Evolutionary conservation across 2,329 filamentous ascomycete species (phyloP), one percentile per base, ranked within the genome.

Genomic region (Raffaelea arxii): DNA sequence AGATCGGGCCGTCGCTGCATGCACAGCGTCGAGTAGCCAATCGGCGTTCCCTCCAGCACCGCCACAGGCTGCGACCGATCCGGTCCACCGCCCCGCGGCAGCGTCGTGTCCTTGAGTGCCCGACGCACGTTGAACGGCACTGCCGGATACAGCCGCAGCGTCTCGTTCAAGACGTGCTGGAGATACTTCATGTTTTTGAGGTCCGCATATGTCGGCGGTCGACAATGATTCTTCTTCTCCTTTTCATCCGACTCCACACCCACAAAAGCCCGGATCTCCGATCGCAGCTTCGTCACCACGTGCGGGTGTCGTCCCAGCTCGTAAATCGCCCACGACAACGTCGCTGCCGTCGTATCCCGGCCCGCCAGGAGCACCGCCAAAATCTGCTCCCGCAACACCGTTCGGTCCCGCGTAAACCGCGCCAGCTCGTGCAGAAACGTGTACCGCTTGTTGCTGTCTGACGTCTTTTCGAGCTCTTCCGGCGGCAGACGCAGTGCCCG

Each of bases 111-210:
- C 49, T 70, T 72, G 12, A 87, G 71, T 12, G 86, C 77, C 25
- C 82, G 68, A 51, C 88, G 82, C 44, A 87, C 75, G 64, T 92
- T 92, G 69, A 84, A 85, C 2, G 87, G 86, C 1, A 92, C 84
- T 14, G 78, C 73, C 1, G 86, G 86, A 62, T 91, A 88, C 11
- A 91, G 65, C 14, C 87, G 80, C 49, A 90, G 74, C 0, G 79
- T 85, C 66, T 94, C 87, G 65, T 86, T 84, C 56, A 94, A 73
- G 43, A 84, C 67, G 55, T 82, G 71, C 62, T 79, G 70, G 48
- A 92, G 76, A 61, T 91, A 95, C 56, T 84, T 83, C 88, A 95
- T 94, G 53, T 74, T 74, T 70, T 94, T 95, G 49, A 95, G 72
- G 59, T 95, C 78, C 12, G 78, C 74, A 62, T 94, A 95, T 0